Percentiles rank a stretch among this genome's conserved stretches.
Conservation (phyloP, 1,139 yeast genomes). For the Scheffersomyces illinoinensis region DNA sequence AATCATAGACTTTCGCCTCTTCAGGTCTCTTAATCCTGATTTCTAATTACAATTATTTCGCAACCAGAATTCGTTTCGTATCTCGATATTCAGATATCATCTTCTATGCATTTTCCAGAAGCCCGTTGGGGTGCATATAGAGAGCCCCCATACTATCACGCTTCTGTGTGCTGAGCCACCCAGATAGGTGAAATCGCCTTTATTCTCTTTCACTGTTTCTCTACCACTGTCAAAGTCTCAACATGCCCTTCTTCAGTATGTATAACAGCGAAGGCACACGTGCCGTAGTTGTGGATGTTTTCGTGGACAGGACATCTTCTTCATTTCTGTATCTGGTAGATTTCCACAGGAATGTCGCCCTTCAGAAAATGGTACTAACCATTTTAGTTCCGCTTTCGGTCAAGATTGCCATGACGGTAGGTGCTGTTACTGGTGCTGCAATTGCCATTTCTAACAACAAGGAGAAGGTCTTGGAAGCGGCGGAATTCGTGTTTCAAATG, state of each 20-base stretch:
- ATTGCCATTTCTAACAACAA: conserved; percentile 35
- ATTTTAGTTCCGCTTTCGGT: conserved; percentile 37
- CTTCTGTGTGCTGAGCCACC: background rate
- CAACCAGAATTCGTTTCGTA: background rate
- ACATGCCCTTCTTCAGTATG: conserved; percentile 18
- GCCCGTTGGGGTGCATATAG: background rate
- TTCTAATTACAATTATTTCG: background rate
- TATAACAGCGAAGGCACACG: conserved; percentile 3
- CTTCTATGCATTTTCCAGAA: too few species aligned
- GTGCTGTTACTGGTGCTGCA: conserved; percentile 42
- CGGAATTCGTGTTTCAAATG: conserved; percentile 32
- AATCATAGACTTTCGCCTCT: too few species aligned
- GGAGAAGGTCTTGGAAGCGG: conserved; percentile 33
- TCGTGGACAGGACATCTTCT: conserved; percentile 6
- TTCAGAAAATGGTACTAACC: conserved; percentile 10
- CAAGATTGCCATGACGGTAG: conserved; percentile 40
- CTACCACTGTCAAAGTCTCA: background rate
- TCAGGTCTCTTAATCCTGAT: background rate
- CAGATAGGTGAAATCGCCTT: background rate
- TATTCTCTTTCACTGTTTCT: background rate
- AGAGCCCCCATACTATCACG: background rate
- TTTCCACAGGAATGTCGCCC: background rate
- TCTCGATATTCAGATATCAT: background rate
- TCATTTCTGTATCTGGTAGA: conserved; percentile 5
- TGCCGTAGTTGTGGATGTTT: background rate